Base-by-base conservation (phyloP, 2,329 filamentous ascomycete species). In the Fusarium redolens region DNA sequence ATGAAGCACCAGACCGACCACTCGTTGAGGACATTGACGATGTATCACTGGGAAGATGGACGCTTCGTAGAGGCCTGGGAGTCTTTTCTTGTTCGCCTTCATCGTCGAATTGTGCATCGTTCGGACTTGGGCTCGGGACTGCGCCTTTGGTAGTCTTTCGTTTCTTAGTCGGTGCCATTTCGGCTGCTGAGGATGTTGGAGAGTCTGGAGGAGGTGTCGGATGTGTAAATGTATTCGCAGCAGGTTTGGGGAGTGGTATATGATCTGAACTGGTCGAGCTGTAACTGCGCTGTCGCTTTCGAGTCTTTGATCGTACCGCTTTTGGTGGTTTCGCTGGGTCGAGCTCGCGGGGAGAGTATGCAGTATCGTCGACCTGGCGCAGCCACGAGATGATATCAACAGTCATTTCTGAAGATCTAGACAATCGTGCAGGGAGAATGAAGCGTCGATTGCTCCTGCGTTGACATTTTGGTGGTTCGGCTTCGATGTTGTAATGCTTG, bases 371-470 rank as follows among this genome's bases (percentile, higher is more conserved):
- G 7, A 22, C 28, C 40, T 37, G 30, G n/a, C 50, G 48, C 31
- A 54, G 17, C n/a, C 28, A 63, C 20, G 28, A 38, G 6, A 37
- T 20, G 11, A 69, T 25, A 4, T 43, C 18, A 1, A 52, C 7
- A 41, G n/a, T 8, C 31, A 58, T 62, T 33, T 31, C 15, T 25
- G 14, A 13, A 18, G 10, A 5, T 8, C 30, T 1, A 22, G 4
- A 1, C 4, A 4, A 5, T 17, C 17, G 0, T 4, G 2, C 3
- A 3, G 35, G 7, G 0, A 40, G 0, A 2, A 13, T 3, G 15
- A 15, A n/a, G 18, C 25, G 14, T 12, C 2, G 5, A 28, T 1
- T 22, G 11, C 15, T 30, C 3, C 7, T 3, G 14, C 4, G 18
- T 22, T 13, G 7, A 2, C 41, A 55, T 62, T 5, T 30, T 15